These are phyloP conservation scores for Gentiana straminea DNA, from an alignment of 257 asterid genomes.

Conservation along the genomic window DNA sequence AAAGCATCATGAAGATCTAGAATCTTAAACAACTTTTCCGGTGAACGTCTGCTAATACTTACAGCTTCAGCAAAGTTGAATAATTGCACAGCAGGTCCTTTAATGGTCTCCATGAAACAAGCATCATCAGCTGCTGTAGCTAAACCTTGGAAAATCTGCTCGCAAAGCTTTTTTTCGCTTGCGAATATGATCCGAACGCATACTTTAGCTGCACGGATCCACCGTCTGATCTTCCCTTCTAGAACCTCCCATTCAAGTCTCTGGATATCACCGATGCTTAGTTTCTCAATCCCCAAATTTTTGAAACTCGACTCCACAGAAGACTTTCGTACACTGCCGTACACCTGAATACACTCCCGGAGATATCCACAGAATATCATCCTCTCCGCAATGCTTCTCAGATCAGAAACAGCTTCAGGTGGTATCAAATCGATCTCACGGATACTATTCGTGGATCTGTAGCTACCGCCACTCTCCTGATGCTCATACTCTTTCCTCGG, in stretches of 20 bases:
- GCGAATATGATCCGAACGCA: slow-evolving; percentile 67
- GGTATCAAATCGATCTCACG: slow-evolving; percentile 74
- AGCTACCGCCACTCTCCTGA: slow-evolving; percentile 55
- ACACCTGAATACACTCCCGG: slow-evolving; percentile 81
- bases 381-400: slow-evolving; percentile 75
- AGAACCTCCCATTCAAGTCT: slow-evolving; percentile 70
- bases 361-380: slow-evolving; percentile 58
- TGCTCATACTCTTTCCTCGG: slow-evolving; percentile 40
- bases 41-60: slow-evolving; percentile 65
- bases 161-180: slow-evolving; percentile 68
- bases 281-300: slow-evolving; percentile 49
- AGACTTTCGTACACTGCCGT: slow-evolving; percentile 66
- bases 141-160: slow-evolving; percentile 59
- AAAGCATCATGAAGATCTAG: slow-evolving; percentile 81
- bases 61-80: slow-evolving; percentile 87
- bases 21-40: slow-evolving; percentile 84
- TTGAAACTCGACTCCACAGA: slow-evolving; percentile 52
- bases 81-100: slow-evolving; percentile 75
- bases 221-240: slow-evolving; percentile 72
- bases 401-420: slow-evolving; percentile 55
- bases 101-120: slow-evolving; percentile 72
- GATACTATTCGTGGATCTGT: slow-evolving; percentile 44
- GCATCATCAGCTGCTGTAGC: slow-evolving; percentile 47
- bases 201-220: slow-evolving; percentile 74
- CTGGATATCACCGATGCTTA: slow-evolving; percentile 83